Conservation (phyloP, 345 rosid species). For the Leavenworthia alabamica region DNA sequence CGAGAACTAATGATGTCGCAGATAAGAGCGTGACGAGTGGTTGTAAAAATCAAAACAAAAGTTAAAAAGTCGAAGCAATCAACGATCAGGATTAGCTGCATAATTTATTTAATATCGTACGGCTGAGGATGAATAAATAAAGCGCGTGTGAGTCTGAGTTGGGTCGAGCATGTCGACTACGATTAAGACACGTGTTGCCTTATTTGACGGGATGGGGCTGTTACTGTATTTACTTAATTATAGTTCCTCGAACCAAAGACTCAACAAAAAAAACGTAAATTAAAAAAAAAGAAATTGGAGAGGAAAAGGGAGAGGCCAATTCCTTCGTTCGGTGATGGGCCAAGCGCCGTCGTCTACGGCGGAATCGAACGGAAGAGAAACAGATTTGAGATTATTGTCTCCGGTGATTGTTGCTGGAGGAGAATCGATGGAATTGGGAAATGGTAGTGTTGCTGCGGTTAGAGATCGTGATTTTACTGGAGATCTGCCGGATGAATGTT, state of each 20-base stretch:
- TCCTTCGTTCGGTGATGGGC: conserved; percentile 38
- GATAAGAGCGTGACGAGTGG: conserved; percentile 27
- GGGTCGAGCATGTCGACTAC: conserved; percentile 30
- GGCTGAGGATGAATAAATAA: not conserved
- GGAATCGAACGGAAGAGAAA: conserved; percentile 20
- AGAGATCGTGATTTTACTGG: conserved; percentile 37
- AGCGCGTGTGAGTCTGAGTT: conserved; percentile 10
- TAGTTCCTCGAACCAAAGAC: not conserved
- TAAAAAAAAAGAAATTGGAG: not conserved
- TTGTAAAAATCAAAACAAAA: not conserved
- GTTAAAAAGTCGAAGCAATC: not conserved
- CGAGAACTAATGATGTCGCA: conserved; percentile 12
- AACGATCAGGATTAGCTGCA: conserved; percentile 6
- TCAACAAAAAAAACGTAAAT: not conserved
- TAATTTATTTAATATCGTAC: not conserved
- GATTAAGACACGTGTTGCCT: conserved; percentile 35
- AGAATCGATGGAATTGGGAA: conserved; percentile 13
- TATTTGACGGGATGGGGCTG: conserved; percentile 33
- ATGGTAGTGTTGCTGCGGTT: conserved; percentile 8
- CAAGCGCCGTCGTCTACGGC: conserved; percentile 43
- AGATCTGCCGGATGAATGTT: conserved; percentile 77
- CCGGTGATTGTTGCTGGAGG: conserved; percentile 4
- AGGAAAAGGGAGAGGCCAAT: not conserved
- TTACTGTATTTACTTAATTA: conserved; percentile 3
- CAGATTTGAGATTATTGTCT: conserved; percentile 19